Evolutionary conservation across 2,329 filamentous ascomycete genomes (phyloP).

Genomic region (Claviceps sorghi): DNA sequence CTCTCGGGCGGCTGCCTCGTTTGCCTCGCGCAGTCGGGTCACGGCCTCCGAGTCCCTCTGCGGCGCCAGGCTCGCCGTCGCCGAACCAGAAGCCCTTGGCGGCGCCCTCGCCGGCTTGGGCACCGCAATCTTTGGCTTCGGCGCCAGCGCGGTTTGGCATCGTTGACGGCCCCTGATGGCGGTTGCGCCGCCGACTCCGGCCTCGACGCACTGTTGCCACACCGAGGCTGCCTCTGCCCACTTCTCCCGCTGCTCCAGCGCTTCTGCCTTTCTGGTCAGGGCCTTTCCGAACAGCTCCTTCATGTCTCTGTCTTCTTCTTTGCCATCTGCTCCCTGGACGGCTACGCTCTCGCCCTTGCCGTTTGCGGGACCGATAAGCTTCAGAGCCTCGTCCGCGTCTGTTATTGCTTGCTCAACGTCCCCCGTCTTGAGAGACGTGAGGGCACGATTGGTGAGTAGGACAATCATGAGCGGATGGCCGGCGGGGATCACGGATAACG

Average conservation of each 20-base stretch:
- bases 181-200: slow-evolving; percentile 69
- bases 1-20: slow-evolving; percentile 68
- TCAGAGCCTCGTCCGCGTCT: slow-evolving; percentile 70
- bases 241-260: slow-evolving; percentile 85
- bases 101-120: slow-evolving; percentile 23
- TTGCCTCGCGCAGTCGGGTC: slow-evolving; percentile 64
- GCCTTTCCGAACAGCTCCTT: slow-evolving; percentile 88
- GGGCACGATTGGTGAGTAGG: slow-evolving; percentile 78
- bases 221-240: slow-evolving; percentile 71
- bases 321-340: slow-evolving; percentile 41
- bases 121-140: slow-evolving; percentile 37
- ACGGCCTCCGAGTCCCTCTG: slow-evolving; percentile 60
- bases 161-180: slow-evolving; percentile 76
- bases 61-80: slow-evolving; percentile 24
- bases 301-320: slow-evolving; percentile 64
- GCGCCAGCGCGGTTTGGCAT: slow-evolving; percentile 73
- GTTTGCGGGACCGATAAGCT: slow-evolving; percentile 62
- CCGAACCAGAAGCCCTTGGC: slow-evolving; percentile 14
- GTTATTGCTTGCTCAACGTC: slow-evolving; percentile 75
- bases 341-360: slow-evolving; percentile 71
- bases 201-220: slow-evolving; percentile 74
- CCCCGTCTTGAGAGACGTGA: slow-evolving; percentile 82
- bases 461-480: slow-evolving; percentile 74
- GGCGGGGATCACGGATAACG: slow-evolving; percentile 58
- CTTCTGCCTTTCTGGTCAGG: slow-evolving; percentile 86